phyloP scores from a whole-genome alignment of 2,329 filamentous ascomycete genomes.

The Uncinocarpus reesii region DNA sequence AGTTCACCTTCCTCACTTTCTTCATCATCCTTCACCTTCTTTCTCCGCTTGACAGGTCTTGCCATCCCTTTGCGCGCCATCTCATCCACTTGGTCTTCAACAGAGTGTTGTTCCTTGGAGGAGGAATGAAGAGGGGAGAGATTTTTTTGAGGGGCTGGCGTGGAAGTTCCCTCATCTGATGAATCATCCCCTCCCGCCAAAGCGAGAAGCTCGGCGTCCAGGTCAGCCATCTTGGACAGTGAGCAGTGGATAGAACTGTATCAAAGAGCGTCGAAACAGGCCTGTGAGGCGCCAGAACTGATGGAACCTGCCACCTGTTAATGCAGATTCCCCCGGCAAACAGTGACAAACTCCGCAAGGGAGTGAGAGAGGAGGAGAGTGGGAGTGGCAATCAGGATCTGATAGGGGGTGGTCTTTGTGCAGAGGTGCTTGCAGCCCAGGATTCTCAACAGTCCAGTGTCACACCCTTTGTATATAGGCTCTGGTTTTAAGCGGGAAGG shows the following conservation, averaged over 20 bases:
- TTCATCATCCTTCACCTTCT: constrained; percentile 47
- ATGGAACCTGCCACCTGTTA: constrained; percentile 2
- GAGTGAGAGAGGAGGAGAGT: background rate
- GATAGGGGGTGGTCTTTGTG: background rate
- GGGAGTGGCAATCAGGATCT: background rate
- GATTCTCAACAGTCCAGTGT: background rate
- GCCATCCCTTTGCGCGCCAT: constrained; percentile 41
- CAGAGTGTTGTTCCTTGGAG: constrained; percentile 36
- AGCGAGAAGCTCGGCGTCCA: constrained; percentile 88
- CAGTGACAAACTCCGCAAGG: background rate
- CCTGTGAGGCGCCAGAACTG: background rate
- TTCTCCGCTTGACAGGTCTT: constrained; percentile 32
- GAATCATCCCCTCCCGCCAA: constrained; percentile 65
- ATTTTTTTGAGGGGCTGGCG: constrained; percentile 46
- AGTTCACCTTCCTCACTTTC: constrained; percentile 68
- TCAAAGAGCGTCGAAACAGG: background rate
- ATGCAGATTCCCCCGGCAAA: background rate
- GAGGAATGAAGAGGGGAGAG: constrained; percentile 42
- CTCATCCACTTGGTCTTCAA: constrained; percentile 36
- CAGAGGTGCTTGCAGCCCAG: background rate
- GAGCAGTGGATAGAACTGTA: background rate
- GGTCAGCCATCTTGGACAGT: constrained; percentile 59
- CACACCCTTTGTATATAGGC: background rate
- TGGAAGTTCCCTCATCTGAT: constrained; percentile 45
- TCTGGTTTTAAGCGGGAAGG: background rate